Evolutionary conservation across 371 early-diverging fungal genomes (phyloP), one percentile per base, ranked within the genome.

Genomic region (Apophysomyces trapeziformis): DNA sequence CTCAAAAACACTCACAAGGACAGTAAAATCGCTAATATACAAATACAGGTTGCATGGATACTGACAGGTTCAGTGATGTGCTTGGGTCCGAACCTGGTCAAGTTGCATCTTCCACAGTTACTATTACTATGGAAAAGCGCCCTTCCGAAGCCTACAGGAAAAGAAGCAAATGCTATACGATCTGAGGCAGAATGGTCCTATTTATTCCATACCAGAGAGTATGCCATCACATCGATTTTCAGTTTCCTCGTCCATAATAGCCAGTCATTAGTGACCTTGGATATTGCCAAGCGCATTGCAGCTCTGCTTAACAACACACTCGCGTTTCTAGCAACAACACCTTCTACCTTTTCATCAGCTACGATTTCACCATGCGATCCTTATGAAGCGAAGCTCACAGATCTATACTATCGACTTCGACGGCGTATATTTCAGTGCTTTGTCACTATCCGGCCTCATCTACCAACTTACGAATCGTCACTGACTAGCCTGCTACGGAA

Each of bases 281-380:
- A 94, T 75, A 88, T 93, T 14, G 89, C 90, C 11, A 94, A 95
- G 73, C 83, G 96, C 13, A 80, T 94, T 14, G 86, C 91, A 0
- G 93, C 93, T 3, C 73, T 90, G n/a, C 69, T 95, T 60, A 90
- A 88, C 71, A 94, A 94, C 67, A 84, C 89, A 4, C 69, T 93
- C 35, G 81, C 88, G 0, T 93, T 90, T 66, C 73, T 90, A 18
- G 74, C 85, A 0, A 80, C 87, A 1, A 83, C 92, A 4, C 89
- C 90, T 3, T 72, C 74, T 35, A 73, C 80, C 0, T 87, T 86
- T 66, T 66, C 85, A 4, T 63, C 74, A 7, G 57, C 81, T 5
- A 76, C 78, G 2, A 26, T 80, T 60, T 80, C 82, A 57, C 77
- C 84, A 5, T 82, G 75, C 67, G 41, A 71, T 16, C 78, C 78